Base-by-base conservation (phyloP, 1,139 yeast species). In the Debaryomyces udenii region DNA sequence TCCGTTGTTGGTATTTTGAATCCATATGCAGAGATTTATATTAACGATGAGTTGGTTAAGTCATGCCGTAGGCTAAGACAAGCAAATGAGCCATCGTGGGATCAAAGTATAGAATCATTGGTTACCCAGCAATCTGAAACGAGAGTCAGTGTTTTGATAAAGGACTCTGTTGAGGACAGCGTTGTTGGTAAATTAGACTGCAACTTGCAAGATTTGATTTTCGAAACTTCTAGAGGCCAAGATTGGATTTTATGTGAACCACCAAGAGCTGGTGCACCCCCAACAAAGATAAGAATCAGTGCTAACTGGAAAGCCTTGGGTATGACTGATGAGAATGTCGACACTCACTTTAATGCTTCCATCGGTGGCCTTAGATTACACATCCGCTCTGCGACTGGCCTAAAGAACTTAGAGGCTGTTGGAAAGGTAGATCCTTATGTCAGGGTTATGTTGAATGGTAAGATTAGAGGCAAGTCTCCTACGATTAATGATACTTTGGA, bases 361-460 rank as follows among this genome's bases (percentile, higher is more conserved):
- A 68, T 86, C 49, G 94, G 91, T 54, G 81, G 81, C 38, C 57
- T 81, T 26, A 78, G 84, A 64, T 57, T 86, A 31, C 81, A 80
- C 50, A 52, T 86, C 39, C 73, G 81, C 48, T 65, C 70, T 26
- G 86, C 84, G 13, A 61, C 59, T 11, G 77, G 76, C 39, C 66
- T 85, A 50, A 69, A 77, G 52, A 85, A 85, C 51, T 64, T 81
- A 54, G 86, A 81, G 56, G 64, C 77, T 4, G 76, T 84, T 44
- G 91, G 91, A 42, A 78, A 76, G 46, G 80, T 85, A 52, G 91
- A 86, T 61, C 93, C 94, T 4, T 85, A 83, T 55, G 79, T 82
- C 33, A 74, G 78, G 46, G 70, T 85, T 11, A 53, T 77, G 38
- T 60, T 79, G 43, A 79, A 82, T 53, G 86, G 84, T 50, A 78